A percentile compares a stretch with the other conserved stretches of the same genome.
These are phyloP conservation scores for Ascochyta pisi DNA, from an alignment of 2,329 filamentous ascomycete species.

Conservation along the genomic window DNA sequence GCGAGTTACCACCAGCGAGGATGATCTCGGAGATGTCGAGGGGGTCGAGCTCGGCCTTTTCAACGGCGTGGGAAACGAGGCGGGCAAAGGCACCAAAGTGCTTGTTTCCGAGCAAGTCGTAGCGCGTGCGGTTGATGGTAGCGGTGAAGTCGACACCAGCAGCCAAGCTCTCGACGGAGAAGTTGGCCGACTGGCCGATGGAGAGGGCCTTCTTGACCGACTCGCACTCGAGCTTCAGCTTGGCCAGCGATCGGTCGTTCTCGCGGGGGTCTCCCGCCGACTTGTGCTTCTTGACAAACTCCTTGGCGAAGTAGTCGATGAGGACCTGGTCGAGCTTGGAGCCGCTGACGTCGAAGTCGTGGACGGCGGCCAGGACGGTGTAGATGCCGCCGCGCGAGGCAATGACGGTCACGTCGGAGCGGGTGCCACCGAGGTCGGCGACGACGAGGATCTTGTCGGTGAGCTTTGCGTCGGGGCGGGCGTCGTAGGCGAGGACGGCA, in stretches of 20 bases:
- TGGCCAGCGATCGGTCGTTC: conserved; percentile 82
- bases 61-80: conserved; percentile 81
- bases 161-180: conserved; percentile 89
- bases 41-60: conserved; percentile 91
- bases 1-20: conserved; percentile 87
- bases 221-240: conserved; percentile 91
- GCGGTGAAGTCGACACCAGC: conserved; percentile 90
- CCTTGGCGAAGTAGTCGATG: conserved; percentile 96
- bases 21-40: conserved; percentile 96
- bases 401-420: conserved; percentile 89
- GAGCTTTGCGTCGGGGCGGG: conserved; percentile 74
- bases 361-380: conserved; percentile 88
- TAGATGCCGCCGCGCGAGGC: conserved; percentile 95
- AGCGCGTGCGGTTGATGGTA: conserved; percentile 91
- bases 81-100: conserved; percentile 88
- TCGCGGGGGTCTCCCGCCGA: conserved; percentile 75
- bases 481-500: conserved; percentile 89
- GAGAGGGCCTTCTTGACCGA: conserved; percentile 90
- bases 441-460: conserved; percentile 91
- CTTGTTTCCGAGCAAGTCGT: conserved; percentile 86
- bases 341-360: conserved; percentile 94
- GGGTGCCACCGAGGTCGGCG: conserved; percentile 89
- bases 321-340: conserved; percentile 86
- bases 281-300: conserved; percentile 97
- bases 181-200: conserved; percentile 84